Conservation (phyloP, 2,329 filamentous ascomycete species). For the Penicillium sp. region DNA sequence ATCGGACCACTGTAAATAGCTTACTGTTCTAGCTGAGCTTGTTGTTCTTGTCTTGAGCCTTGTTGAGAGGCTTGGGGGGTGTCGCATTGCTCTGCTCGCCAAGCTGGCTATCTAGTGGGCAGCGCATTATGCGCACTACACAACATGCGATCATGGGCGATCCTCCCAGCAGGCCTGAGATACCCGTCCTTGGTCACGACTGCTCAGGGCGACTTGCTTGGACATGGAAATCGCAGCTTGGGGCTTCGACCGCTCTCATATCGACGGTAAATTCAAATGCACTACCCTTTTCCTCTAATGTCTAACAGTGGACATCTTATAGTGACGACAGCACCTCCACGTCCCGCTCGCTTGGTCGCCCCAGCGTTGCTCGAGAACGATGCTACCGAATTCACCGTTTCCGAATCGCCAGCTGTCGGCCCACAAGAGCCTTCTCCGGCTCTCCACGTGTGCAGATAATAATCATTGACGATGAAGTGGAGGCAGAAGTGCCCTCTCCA, state of each 20-base stretch:
- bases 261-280: slow-evolving; percentile 1
- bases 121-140: slow-evolving; percentile 23
- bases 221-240: neutral
- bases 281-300: neutral
- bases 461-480: slow-evolving; percentile 13
- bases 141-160: slow-evolving; percentile 27
- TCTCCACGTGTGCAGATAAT: slow-evolving; percentile 5
- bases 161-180: slow-evolving; percentile 24
- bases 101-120: neutral
- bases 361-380: neutral
- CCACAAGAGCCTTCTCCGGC: slow-evolving; percentile 9
- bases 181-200: slow-evolving; percentile 12
- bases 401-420: neutral
- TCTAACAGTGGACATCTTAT: neutral
- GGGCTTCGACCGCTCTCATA: neutral
- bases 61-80: neutral
- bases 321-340: neutral
- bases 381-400: neutral
- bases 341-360: neutral
- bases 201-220: slow-evolving; percentile 2
- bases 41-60: neutral
- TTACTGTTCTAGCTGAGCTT: neutral
- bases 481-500: neutral
- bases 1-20: neutral
- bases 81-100: neutral